phyloP scores from a whole-genome alignment of 2,329 filamentous ascomycete species.

The Alternaria sp. region DNA sequence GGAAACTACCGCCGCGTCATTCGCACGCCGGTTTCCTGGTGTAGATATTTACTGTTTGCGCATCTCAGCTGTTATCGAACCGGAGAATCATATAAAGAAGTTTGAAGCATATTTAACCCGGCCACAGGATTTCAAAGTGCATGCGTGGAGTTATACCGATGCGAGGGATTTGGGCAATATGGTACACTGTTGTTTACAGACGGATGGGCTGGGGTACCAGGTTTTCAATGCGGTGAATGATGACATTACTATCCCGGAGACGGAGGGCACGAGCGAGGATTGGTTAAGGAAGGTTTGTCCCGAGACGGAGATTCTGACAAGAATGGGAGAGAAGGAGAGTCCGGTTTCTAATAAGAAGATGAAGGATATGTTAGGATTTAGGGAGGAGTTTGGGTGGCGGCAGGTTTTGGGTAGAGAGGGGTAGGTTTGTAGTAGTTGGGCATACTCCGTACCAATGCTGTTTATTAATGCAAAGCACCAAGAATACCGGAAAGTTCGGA shows the following conservation, averaged over 20 bases:
- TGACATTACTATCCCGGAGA: conserved; percentile 58
- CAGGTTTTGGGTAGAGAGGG: conserved; percentile 12
- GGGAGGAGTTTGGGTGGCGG: conserved; percentile 65
- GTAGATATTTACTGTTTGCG: conserved; percentile 67
- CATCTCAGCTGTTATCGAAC: conserved; percentile 68
- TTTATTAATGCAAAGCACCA: not conserved
- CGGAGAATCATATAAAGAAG: conserved; percentile 62
- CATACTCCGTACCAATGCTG: not conserved
- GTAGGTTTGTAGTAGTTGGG: not conserved
- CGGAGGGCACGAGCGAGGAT: conserved; percentile 53
- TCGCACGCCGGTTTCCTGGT: conserved; percentile 61
- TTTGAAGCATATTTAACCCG: conserved; percentile 59
- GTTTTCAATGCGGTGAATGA: conserved; percentile 71
- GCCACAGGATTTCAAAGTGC: conserved; percentile 61
- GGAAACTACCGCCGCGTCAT: conserved; percentile 64
- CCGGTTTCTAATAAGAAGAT: conserved; percentile 69
- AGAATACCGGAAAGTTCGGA: not conserved
- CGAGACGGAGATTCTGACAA: conserved; percentile 58
- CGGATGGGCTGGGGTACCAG: conserved; percentile 66
- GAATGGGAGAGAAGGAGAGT: conserved; percentile 65
- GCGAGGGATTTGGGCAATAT: conserved; percentile 68
- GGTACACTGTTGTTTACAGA: conserved; percentile 63
- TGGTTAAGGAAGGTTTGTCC: conserved; percentile 62
- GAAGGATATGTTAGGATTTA: conserved; percentile 64
- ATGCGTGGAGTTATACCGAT: conserved; percentile 70